phyloP scores from a whole-genome alignment of 2,329 filamentous ascomycete genomes.

The Aspergillus hortae region DNA sequence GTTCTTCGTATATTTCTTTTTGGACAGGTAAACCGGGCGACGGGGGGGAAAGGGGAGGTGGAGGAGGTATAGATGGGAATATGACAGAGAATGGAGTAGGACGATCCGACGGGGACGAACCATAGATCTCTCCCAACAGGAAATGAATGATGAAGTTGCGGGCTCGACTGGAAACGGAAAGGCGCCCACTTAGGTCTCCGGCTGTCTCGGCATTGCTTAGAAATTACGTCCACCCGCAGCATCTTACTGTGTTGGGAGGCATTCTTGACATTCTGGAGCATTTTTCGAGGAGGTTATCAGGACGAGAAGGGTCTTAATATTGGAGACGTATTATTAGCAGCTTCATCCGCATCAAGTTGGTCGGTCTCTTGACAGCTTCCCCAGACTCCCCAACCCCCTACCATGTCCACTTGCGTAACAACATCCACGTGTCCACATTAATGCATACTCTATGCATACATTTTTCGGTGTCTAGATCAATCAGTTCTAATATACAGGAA shows the following conservation, averaged over 20 bases:
- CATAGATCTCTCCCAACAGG: constrained; percentile 8
- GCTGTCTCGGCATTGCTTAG: constrained; percentile 15
- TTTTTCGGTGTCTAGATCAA: too few relatives aligned
- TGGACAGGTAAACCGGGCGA: not conserved
- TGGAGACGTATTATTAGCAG: too few relatives aligned
- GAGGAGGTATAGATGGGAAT: not conserved
- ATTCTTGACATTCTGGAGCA: not conserved
- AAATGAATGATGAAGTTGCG: constrained; percentile 8
- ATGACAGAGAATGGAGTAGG: not conserved
- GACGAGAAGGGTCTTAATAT: too few relatives aligned
- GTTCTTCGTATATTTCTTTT: constrained; percentile 4
- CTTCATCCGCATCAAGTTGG: not conserved
- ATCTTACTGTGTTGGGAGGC: constrained; percentile 7
- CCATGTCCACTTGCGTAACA: too few relatives aligned
- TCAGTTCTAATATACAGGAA: too few relatives aligned
- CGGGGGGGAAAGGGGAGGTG: not conserved
- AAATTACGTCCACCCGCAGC: constrained; percentile 2
- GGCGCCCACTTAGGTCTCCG: constrained; percentile 11
- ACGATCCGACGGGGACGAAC: constrained; percentile 10
- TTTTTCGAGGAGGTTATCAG: not conserved
- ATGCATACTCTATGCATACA: too few relatives aligned
- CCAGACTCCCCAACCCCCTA: too few relatives aligned
- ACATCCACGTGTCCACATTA: too few relatives aligned
- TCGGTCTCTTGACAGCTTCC: too few relatives aligned
- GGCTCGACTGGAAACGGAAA: constrained; percentile 18